phyloP scores from a whole-genome alignment of 306 rosid species.

The Inga leiocalycina region DNA sequence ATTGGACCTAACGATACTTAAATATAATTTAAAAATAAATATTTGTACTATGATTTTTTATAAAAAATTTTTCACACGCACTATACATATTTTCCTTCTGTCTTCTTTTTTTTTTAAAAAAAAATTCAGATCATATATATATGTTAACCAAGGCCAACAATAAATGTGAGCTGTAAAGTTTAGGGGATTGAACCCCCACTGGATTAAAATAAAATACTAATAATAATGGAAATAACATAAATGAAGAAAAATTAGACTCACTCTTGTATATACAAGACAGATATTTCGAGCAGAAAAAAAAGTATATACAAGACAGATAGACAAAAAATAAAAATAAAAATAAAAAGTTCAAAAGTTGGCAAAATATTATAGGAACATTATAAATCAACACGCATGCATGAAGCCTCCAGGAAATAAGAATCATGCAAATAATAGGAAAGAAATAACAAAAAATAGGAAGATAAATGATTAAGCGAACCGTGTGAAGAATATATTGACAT shows the following conservation, averaged over 20 bases:
- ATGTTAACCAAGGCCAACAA: neutral
- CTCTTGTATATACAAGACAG: neutral
- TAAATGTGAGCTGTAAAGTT: neutral
- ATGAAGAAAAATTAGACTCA: conserved; percentile 13
- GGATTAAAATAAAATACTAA: neutral
- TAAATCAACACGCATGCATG: conserved; percentile 20
- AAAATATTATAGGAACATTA: neutral
- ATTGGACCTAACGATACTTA: neutral
- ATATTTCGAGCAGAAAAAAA: too few relatives aligned
- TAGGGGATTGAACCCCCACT: neutral
- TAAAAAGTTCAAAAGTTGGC: neutral
- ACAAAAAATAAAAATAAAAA: neutral
- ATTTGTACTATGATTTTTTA: neutral
- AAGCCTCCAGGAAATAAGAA: conserved; percentile 44
- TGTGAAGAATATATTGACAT: conserved; percentile 11
- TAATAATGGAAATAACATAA: neutral
- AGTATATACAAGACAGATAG: neutral
- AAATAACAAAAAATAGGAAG: neutral
- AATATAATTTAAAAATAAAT: too few relatives aligned
- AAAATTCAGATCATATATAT: too few relatives aligned
- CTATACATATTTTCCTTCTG: neutral
- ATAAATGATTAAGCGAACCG: neutral
- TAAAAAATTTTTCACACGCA: too few relatives aligned
- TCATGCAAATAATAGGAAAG: neutral
- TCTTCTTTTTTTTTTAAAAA: too few relatives aligned